Percentiles rank a stretch among this genome's conserved stretches.
Evolutionary conservation across 495 filamentous ascomycete species (phyloP).

Genomic region (Penicillium bialowiezense): DNA sequence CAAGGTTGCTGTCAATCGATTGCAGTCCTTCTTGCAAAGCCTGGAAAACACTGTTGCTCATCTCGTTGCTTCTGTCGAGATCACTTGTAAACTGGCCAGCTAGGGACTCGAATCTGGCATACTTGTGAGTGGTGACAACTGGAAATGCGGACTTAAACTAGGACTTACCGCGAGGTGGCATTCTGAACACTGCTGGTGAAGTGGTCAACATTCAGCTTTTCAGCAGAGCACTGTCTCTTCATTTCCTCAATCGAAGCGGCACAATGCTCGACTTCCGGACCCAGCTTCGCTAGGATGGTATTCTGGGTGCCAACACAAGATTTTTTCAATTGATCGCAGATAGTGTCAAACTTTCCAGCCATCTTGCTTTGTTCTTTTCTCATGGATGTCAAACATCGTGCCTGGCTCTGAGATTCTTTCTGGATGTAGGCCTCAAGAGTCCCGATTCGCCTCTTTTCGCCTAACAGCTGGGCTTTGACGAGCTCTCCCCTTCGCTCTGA

Average conservation of each 20-base stretch:
- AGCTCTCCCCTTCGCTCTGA: constrained; percentile 14
- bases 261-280: constrained; percentile 15
- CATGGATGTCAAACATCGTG: constrained; percentile 21
- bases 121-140: neutral
- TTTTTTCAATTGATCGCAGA: constrained; percentile 10
- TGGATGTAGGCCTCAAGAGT: constrained; percentile 36
- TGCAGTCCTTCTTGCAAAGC: constrained; percentile 21
- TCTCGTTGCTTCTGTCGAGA: constrained; percentile 12
- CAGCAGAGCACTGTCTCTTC: constrained; percentile 12
- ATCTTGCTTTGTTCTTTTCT: constrained; percentile 26
- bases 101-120: constrained; percentile 19
- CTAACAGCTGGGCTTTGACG: constrained; percentile 18
- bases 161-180: constrained; percentile 26
- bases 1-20: constrained; percentile 16
- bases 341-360: constrained; percentile 15
- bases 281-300: constrained; percentile 9
- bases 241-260: constrained; percentile 15
- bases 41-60: constrained; percentile 11
- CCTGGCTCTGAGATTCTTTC: constrained; percentile 24
- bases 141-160: too few relatives aligned
- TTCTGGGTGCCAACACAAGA: constrained; percentile 12
- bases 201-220: constrained; percentile 18
- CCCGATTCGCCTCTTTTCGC: constrained; percentile 27
- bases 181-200: constrained; percentile 16
- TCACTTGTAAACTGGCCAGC: constrained; percentile 13